Base-by-base conservation (phyloP, 2,329 filamentous ascomycete genomes). In the Xylogone sp. region DNA sequence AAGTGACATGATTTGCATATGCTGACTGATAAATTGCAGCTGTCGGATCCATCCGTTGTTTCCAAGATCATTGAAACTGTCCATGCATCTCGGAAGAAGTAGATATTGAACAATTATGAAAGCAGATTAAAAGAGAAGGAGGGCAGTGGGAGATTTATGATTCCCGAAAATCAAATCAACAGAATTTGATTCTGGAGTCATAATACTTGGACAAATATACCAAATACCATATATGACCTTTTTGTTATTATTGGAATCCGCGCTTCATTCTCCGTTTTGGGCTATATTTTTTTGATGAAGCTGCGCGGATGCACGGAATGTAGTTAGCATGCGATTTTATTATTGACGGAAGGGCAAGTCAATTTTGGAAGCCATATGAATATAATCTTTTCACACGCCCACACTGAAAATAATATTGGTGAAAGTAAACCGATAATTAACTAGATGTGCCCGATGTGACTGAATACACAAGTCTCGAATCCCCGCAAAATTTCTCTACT, bases 21-120 rank as follows among this genome's bases (percentile, higher is more conserved):
- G 34, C 50, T 56, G 21, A 53, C 29, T 43, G 22, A 18, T 43
- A 8, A 34, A 24, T 51, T 57, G 39, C 60, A 95, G 86, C 81
- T 97, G 48, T 94, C 90, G 54, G 92, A 99, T 69, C 94, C 94
- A 45, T 83, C 77, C 54, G 86, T 97, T 21, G 93, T 99, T 21
- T 84, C 87, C 45, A 93, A 86, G 75, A 97, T 99, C 67, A 96
- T 97, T 68, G 73, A 82, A 56, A 82, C 79, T 45, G 93, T 97
- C 16, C 55, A 65, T 20, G 52, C 50, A 16, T 56, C 60, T 19
- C 59, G 56, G 50, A 64, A 62, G 58, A 62, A 64, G 53, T 63
- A 58, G 43, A 49, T 39, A 4, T 39, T 18, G n/a, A 18, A 39
- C 4, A 45, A 16, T 39, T 39, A 39, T 16, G n/a, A 39, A 18